phyloP scores from a whole-genome alignment of 169 alveolate species.

The Cryptosporidium muris region DNA sequence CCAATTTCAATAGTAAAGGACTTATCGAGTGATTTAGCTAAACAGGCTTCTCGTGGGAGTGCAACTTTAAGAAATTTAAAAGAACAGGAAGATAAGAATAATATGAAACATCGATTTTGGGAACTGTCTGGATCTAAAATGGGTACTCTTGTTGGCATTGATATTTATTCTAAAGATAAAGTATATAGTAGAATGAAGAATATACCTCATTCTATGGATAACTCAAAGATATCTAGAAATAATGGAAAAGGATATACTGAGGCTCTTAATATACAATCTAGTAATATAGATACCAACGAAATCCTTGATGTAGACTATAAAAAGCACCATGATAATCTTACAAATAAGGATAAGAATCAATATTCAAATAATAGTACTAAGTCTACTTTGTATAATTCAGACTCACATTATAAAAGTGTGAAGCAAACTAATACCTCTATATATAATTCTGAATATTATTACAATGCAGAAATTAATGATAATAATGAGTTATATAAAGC shows the following conservation, averaged over 20 bases:
- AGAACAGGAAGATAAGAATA: conserved; percentile 89
- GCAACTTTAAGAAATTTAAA: conserved; percentile 87
- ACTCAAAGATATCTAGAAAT: not conserved
- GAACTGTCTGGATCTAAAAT: conserved; percentile 91
- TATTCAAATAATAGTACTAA: not conserved
- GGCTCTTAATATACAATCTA: not conserved
- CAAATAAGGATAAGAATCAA: conserved; percentile 61
- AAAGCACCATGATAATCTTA: conserved; percentile 26
- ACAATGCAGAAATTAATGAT: not conserved
- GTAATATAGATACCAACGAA: not conserved
- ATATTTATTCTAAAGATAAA: conserved; percentile 50
- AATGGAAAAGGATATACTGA: conserved; percentile 25
- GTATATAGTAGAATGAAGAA: not conserved
- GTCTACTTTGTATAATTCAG: too few relatives aligned
- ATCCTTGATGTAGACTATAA: conserved; percentile 40
- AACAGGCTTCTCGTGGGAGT: conserved; percentile 96
- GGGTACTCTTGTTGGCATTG: conserved; percentile 83
- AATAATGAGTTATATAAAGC: not conserved
- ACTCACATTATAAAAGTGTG: too few relatives aligned
- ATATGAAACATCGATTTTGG: conserved; percentile 93
- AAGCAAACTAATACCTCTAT: too few relatives aligned
- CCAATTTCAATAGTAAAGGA: conserved; percentile 94
- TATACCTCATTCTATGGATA: not conserved
- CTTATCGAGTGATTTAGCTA: conserved; percentile 96
- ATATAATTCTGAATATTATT: too few relatives aligned